These are phyloP conservation scores for Psilocybe azurescens DNA, from an alignment of 768 basidiomycete genomes.

Conservation along the genomic window DNA sequence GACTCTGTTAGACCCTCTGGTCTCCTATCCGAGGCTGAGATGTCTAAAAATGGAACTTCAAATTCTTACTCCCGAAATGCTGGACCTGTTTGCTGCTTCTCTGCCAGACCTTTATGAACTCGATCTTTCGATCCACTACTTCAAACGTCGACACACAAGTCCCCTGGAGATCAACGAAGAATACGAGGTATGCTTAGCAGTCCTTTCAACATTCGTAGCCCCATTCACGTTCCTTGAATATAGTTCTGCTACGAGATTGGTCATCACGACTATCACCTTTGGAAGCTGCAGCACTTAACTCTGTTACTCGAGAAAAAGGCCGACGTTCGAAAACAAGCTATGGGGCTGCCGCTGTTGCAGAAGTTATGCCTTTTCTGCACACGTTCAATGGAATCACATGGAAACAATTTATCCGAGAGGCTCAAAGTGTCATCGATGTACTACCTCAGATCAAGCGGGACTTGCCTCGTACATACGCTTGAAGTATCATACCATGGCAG, in stretches of 20 bases:
- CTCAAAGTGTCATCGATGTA: no score
- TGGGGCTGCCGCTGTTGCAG: background rate
- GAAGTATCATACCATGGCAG: no score
- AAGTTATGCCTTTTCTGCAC: background rate
- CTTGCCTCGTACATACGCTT: no score
- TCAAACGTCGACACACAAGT: constrained; percentile 4
- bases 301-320: background rate
- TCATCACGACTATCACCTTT: background rate
- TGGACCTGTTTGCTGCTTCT: background rate
- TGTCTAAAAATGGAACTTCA: background rate
- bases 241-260: background rate
- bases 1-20: background rate
- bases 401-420: background rate
- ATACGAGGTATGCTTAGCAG: background rate
- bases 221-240: background rate
- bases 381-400: background rate
- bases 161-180: background rate
- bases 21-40: background rate
- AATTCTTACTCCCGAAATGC: background rate
- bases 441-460: no score
- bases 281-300: background rate
- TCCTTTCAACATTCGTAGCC: background rate
- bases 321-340: background rate
- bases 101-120: background rate
- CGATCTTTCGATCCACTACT: background rate